Evolutionary conservation across 176 grass and related monocot species (phyloP).

Genomic region (Otatea glauca): DNA sequence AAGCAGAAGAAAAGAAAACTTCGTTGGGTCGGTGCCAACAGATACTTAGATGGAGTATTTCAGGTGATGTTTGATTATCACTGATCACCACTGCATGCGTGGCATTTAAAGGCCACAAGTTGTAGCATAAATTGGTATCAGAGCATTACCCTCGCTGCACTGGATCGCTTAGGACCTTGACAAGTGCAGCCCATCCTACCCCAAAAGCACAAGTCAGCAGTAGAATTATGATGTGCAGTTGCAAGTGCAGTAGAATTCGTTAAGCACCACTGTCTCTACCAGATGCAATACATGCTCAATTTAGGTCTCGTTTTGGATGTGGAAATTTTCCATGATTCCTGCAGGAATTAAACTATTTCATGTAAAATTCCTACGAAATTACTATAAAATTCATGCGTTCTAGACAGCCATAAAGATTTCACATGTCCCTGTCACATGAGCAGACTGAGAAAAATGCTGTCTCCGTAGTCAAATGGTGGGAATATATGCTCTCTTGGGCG

Average conservation of each 20-base stretch:
- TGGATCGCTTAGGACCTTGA: too few species aligned
- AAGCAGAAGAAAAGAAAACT: neutral
- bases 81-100: neutral
- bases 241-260: too few species aligned
- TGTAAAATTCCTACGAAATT: too few species aligned
- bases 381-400: too few species aligned
- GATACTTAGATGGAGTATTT: neutral
- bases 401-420: neutral
- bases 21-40: too few species aligned
- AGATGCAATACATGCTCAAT: neutral
- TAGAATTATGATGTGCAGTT: too few species aligned
- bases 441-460: neutral
- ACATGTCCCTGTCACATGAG: slow-evolving; percentile 25
- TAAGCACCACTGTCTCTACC: neutral
- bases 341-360: too few species aligned
- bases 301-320: neutral
- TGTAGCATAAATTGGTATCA: neutral
- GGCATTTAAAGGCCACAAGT: neutral
- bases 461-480: neutral
- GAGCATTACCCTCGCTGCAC: too few species aligned
- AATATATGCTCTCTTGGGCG: slow-evolving; percentile 25
- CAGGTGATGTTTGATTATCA: neutral
- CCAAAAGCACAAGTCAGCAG: too few species aligned
- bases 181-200: too few species aligned
- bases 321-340: too few species aligned